Evolutionary conservation across 2,329 filamentous ascomycete genomes (phyloP), one percentile per base, ranked within the genome.

Genomic region (Microcera coccophila): DNA sequence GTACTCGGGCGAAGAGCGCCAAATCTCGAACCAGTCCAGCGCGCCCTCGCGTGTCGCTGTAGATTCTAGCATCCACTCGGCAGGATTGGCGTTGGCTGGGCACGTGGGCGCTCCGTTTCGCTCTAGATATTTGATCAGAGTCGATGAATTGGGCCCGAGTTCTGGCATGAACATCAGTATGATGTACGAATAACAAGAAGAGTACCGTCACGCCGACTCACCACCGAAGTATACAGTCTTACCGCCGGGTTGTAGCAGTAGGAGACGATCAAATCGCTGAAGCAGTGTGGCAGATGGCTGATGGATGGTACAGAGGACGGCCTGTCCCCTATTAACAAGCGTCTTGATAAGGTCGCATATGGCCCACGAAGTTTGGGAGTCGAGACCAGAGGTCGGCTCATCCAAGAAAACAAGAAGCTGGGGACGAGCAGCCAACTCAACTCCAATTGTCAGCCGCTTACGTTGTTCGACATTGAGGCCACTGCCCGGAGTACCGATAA

Each of bases 261-360:
- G 74, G 7, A 93, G 77, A 45, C 85, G 79, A 59, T 93, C 87
- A 62, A 93, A 96, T 45, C 88, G 85, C 63, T 95, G 87, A 73
- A 96, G 95, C 40, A 96, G 76, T 77, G 95, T 90, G 24, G 90
- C 90, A 12, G 88, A 94, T n/a, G 91, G 91, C 66, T 97, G 91
- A 64, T 97, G 91, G 48, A 96, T 96, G 0, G 91, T 96, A 70
- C 90, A 95, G n/a, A 96, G 81, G 66, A 96, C 88, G 39, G 91
- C 90, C 63, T 94, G 89, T 14, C 91, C 90, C 49, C 82, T 85
- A 64, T 91, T 86, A 57, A 89, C 89, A 24, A 96, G 75, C 67
- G 94, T 95, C 66, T 94, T 85, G 31, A 97, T 78, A 10, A 96
- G 78, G 63, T 89, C 84, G 35, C 90, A 76, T 61, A 96, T 95